phyloP scores from a whole-genome alignment of 768 basidiomycete species.

The Leccinum ochraceum region DNA sequence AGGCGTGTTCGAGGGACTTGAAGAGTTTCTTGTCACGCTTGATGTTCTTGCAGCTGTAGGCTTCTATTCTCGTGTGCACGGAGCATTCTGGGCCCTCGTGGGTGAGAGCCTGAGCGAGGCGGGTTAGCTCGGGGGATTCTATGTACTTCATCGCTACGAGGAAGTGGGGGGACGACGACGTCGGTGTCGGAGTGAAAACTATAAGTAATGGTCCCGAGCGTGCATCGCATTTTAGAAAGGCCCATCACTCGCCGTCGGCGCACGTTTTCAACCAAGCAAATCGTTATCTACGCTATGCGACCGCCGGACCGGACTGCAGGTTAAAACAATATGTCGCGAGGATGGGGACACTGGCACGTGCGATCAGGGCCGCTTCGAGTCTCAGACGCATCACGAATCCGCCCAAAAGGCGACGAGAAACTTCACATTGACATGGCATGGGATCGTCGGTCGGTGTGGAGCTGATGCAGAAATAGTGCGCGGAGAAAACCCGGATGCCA shows the following conservation, averaged over 20 bases:
- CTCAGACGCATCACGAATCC: too few species aligned
- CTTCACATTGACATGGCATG: background rate
- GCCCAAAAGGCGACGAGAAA: too few species aligned
- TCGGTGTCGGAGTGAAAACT: conserved; percentile 24
- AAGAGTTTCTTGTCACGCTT: conserved; percentile 96
- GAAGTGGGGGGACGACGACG: background rate
- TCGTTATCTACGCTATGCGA: conserved; percentile 1
- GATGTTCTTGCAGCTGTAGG: conserved; percentile 97
- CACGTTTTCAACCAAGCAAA: background rate
- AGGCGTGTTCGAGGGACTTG: conserved; percentile 86
- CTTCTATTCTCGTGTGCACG: conserved; percentile 91
- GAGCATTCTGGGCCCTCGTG: conserved; percentile 87
- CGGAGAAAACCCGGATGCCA: background rate
- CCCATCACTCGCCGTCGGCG: conserved; percentile 1
- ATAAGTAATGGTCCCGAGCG: background rate
- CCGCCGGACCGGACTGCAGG: background rate
- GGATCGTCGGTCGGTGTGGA: background rate
- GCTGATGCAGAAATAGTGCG: too few species aligned
- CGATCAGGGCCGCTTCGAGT: background rate
- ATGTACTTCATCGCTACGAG: conserved; percentile 77
- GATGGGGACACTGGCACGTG: conserved; percentile 1
- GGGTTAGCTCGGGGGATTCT: conserved; percentile 76
- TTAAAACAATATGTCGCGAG: background rate
- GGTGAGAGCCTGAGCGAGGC: conserved; percentile 75
- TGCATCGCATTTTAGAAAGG: conserved; percentile 12